These are phyloP conservation scores for Clavariopsis aquatica DNA, from an alignment of 495 filamentous ascomycete genomes.

Conservation along the genomic window DNA sequence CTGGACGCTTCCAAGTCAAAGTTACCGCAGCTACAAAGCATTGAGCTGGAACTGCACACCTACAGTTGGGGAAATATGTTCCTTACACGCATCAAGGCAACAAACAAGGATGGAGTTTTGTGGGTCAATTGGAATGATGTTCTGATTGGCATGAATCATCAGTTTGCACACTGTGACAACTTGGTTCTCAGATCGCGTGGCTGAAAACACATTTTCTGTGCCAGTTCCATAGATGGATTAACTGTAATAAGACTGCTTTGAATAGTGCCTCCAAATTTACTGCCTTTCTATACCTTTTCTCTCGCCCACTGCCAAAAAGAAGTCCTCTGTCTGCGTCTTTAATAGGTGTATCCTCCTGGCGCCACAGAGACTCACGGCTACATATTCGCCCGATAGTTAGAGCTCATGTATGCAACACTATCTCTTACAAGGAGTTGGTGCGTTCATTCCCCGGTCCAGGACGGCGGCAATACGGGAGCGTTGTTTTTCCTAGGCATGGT, in stretches of 20 bases:
- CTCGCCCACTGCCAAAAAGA: no score
- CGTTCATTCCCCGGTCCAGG: no score
- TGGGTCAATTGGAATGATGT: constrained; percentile 8
- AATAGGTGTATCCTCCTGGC: no score
- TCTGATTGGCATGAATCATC: background rate
- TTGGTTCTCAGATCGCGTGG: background rate
- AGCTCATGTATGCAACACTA: no score
- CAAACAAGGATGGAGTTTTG: background rate
- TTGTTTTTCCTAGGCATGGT: no score
- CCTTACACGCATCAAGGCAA: background rate
- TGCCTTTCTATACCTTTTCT: no score
- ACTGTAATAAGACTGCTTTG: background rate
- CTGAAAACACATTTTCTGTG: background rate
- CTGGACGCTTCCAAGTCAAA: background rate
- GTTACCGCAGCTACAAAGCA: background rate
- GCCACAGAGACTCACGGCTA: no score
- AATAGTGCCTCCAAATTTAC: no score
- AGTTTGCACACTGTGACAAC: background rate
- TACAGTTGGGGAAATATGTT: background rate
- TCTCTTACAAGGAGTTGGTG: no score
- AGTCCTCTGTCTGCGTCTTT: no score
- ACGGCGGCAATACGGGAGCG: no score
- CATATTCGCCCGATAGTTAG: no score
- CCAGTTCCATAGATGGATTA: background rate
- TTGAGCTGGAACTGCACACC: background rate